Conservation (phyloP, 164 flowering plant species). For the Kalanchoe fedtschenkoi region DNA sequence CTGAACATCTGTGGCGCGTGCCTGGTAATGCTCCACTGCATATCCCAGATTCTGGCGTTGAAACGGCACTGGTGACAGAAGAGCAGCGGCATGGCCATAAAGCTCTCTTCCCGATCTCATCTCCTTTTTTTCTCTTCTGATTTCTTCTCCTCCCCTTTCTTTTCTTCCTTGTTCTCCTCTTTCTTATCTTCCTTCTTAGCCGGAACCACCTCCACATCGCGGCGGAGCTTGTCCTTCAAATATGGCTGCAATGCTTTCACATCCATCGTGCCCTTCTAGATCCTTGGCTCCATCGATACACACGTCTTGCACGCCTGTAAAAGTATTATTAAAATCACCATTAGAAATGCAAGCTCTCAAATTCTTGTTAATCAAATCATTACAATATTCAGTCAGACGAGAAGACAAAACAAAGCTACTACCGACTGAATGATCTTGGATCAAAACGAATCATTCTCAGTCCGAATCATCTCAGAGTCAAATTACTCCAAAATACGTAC, state of each 20-base stretch:
- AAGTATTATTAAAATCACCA: not conserved
- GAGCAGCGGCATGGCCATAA: not conserved
- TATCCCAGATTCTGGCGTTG: not conserved
- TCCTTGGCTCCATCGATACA: not conserved
- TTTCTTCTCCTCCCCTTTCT: not conserved
- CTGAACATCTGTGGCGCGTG: constrained; percentile 2
- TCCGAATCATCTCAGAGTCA: not conserved
- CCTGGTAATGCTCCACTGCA: not conserved
- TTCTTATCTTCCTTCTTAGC: not conserved
- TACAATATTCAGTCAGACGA: not conserved
- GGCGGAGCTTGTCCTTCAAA: constrained; percentile 1
- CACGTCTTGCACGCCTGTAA: not conserved
- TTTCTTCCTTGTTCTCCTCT: not conserved
- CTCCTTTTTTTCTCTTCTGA: not conserved
- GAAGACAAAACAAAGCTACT: not conserved
- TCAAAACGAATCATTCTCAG: not conserved
- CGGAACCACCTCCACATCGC: not conserved
- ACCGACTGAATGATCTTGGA: not conserved
- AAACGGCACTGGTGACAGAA: not conserved
- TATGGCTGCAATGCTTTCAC: not conserved
- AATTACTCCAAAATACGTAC: not conserved
- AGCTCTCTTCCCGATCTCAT: not conserved
- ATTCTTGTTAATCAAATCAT: not conserved
- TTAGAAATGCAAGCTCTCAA: not conserved
- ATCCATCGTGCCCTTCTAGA: not conserved